phyloP scores from a whole-genome alignment of 257 asterid species.

The Solanum piurae region DNA sequence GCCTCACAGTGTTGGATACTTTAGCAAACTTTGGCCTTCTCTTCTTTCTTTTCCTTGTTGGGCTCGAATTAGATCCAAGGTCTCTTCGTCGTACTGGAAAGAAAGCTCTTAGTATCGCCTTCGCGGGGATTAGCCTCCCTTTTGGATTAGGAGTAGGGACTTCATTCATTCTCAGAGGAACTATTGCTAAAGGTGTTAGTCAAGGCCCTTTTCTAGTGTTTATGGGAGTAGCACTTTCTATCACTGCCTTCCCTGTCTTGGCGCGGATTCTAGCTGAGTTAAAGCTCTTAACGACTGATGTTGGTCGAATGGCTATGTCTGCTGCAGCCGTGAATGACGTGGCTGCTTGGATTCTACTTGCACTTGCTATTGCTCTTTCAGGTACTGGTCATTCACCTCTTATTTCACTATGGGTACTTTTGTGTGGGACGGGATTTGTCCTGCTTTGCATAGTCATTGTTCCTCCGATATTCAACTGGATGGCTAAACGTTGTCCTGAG shows the following conservation, averaged over 20 bases:
- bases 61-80: slow-evolving; percentile 17
- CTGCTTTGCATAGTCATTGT: not conserved
- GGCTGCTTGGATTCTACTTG: slow-evolving; percentile 27
- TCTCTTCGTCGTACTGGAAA: slow-evolving; percentile 19
- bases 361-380: slow-evolving; percentile 16
- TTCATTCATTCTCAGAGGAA: slow-evolving; percentile 12
- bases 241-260: slow-evolving; percentile 31
- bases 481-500: slow-evolving; percentile 11
- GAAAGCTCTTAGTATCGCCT: slow-evolving; percentile 22
- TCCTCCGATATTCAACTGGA: slow-evolving; percentile 22
- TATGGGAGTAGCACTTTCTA: slow-evolving; percentile 27
- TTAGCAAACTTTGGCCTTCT: slow-evolving; percentile 22
- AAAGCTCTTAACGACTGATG: slow-evolving; percentile 23
- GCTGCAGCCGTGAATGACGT: slow-evolving; percentile 21
- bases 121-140: slow-evolving; percentile 15
- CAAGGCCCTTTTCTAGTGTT: slow-evolving; percentile 14
- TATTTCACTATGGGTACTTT: slow-evolving; percentile 20
- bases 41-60: slow-evolving; percentile 27
- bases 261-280: slow-evolving; percentile 27
- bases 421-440: slow-evolving; percentile 15
- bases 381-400: slow-evolving; percentile 13
- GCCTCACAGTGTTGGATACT: slow-evolving; percentile 25
- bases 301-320: slow-evolving; percentile 28
- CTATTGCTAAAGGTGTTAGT: slow-evolving; percentile 9
- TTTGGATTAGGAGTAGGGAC: slow-evolving; percentile 18